Evolutionary conservation across 2,329 filamentous ascomycete genomes (phyloP).

Genomic region (Stachybotrys echinatus): DNA sequence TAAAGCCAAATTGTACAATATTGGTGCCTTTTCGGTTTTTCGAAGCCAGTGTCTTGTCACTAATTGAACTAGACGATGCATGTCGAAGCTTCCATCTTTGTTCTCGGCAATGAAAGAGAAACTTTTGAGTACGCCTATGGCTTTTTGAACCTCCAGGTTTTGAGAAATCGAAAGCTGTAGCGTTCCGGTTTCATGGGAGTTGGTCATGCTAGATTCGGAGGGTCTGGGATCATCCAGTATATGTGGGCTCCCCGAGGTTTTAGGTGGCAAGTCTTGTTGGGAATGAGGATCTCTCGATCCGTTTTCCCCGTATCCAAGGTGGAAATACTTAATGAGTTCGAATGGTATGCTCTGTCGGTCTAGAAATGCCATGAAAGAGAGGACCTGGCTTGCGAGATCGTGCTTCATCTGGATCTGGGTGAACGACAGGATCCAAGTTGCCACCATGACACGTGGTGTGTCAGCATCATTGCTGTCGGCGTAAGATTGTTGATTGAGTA

Average conservation of each 20-base stretch:
- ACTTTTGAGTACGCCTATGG: slow-evolving; percentile 17
- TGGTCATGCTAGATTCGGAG: not conserved
- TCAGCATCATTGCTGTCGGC: slow-evolving; percentile 18
- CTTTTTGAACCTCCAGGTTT: slow-evolving; percentile 10
- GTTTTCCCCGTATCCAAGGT: too few relatives aligned
- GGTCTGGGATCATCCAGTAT: too few relatives aligned
- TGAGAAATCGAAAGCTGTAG: too few relatives aligned
- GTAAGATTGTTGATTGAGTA: slow-evolving; percentile 24
- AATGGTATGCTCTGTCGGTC: slow-evolving; percentile 1
- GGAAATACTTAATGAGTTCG: not conserved
- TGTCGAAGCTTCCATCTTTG: slow-evolving; percentile 13
- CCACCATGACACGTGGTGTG: slow-evolving; percentile 19
- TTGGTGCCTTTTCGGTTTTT: too few relatives aligned
- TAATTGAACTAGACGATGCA: slow-evolving; percentile 25
- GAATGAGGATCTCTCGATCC: too few relatives aligned
- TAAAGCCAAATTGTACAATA: too few relatives aligned
- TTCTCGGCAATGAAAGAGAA: slow-evolving; percentile 25
- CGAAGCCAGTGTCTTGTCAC: slow-evolving; percentile 21
- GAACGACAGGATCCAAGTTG: slow-evolving; percentile 29
- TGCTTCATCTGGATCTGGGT: slow-evolving; percentile 17
- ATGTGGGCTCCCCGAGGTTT: too few relatives aligned
- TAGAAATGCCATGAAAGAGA: slow-evolving; percentile 21
- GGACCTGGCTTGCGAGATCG: slow-evolving; percentile 17
- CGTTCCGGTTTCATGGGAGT: not conserved
- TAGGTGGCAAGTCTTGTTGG: too few relatives aligned